Base-by-base conservation (phyloP, 768 basidiomycete species). In the Agaricus subrufescens region DNA sequence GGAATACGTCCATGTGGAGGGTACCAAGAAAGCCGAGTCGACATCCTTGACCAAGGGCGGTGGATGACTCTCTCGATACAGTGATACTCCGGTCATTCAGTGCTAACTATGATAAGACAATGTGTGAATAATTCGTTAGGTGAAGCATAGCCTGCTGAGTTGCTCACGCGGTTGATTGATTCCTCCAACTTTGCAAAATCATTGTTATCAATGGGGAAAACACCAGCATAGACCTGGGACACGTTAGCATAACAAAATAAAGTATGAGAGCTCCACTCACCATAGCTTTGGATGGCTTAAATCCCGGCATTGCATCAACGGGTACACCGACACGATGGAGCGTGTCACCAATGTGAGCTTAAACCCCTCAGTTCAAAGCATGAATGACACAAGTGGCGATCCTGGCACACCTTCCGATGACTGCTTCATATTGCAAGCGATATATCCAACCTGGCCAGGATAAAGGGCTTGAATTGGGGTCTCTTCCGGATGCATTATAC, bases 391-490 rank as follows among this genome's bases (percentile, higher is more conserved):
- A 37, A 46, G 26, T 56, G 52, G 39, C 6, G 52, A 31, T 48
- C 56, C 46, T 23, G 46, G 46, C 23, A 57, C 31, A 94, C 94
- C 94, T 77, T 98, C 94, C 12, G 89, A 84, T 9, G 91, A 90
- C 62, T 97, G 89, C 69, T 98, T 99, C 96, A 99, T 98, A 66
- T 94, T 96, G 70, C 96, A 98, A 1, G 93, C 89, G 55, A 92
- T 80, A 64, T 84, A 94, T 14, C 92, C 91, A 15, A 94, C 92
- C 71, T 94, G 91, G 5, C 91, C 91, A 37, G 89, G 81, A 54
- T 79, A 78, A 46, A 94, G 72, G 53, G 75, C 78, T 10, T 73
- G 73, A 0, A 87, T 89, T 11, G 89, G 78, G n/a, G 86, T 75
- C 68, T 96, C 92, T 65, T 92, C 89, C 3, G 96, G 95, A 67